Base-by-base conservation (phyloP, 331 rosid genomes). In the Malus hybrid region DNA sequence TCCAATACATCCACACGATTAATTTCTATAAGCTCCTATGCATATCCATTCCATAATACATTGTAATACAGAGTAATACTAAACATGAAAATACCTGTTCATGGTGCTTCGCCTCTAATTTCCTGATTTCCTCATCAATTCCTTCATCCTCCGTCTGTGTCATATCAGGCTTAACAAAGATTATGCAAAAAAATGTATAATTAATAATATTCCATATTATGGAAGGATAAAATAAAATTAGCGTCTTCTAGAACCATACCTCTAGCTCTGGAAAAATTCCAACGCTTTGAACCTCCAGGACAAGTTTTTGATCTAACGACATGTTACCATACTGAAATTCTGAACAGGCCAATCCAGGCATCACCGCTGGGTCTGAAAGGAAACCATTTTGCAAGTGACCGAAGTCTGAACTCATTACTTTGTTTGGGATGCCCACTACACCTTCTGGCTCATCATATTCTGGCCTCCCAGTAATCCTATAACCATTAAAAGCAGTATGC, bases 221-320 rank as follows among this genome's bases (percentile, higher is more conserved):
- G 15, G 76, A 80, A 26, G 33, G 61, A 62, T 33, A 61, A 73
- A 53, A 62, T n/a, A 66, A 8, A 24, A 34, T 71, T 24, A 39
- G 46, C 4, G 4, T 44, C 26, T 61, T 10, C 30, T 63, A 76
- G 22, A 79, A 61, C 76, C 93, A 44, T 82, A 93, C 97, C 90
- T 81, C 86, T 7, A 86, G 75, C 68, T 91, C 94, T 56, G 96
- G 91, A 68, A 83, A 82, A 71, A 93, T 80, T 77, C 93, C 98
- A 79, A 93, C 82, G 76, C 98, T 91, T 71, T 83, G 93, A 83
- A 93, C 85, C 88, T 93, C 98, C 88, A 91, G 82, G 50, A 91
- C 86, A 81, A 93, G 87, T 82, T 80, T 93, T 60, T 87, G 91
- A 79, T 89, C 87, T 72, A 89, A 61, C 70, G 82, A 79, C 90